Evolutionary conservation across 176 grass and related monocot genomes (phyloP).

Genomic region (Musa schizocarpa): DNA sequence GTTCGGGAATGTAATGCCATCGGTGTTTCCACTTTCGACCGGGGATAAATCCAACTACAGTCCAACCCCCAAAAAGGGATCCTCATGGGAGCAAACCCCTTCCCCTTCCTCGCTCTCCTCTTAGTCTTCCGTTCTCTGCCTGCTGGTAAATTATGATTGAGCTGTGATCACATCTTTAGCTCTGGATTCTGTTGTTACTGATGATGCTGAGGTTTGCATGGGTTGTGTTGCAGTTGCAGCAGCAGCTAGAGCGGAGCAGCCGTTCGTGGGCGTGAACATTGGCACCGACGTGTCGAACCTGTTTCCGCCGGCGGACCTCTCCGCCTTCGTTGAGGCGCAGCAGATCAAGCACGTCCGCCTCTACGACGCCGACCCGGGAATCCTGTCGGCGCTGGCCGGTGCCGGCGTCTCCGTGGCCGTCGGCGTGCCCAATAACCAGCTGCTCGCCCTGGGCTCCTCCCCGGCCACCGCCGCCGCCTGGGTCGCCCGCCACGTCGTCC

Average conservation of each 20-base stretch:
- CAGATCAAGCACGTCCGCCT: conserved; percentile 72
- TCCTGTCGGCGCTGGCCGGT: conserved; percentile 53
- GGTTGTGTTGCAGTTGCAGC: neutral
- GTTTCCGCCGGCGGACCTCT: conserved; percentile 61
- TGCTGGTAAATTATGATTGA: neutral
- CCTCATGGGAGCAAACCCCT: conserved; percentile 4
- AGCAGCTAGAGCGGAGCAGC: conserved; percentile 2
- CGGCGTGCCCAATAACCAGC: conserved; percentile 81
- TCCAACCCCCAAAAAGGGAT: neutral
- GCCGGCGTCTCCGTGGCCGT: conserved; percentile 55
- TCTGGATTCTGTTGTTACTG: neutral
- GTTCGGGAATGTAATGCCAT: neutral
- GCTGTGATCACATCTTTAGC: neutral
- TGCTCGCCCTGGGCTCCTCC: conserved; percentile 86
- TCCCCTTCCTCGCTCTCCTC: neutral
- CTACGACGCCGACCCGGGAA: conserved; percentile 66
- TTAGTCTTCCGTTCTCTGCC: neutral
- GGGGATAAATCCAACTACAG: neutral
- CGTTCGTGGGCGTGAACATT: conserved; percentile 80
- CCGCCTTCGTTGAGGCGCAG: conserved; percentile 53
- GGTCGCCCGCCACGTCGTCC: conserved; percentile 56
- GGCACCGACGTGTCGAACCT: conserved; percentile 80
- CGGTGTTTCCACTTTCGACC: neutral
- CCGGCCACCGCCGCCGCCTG: conserved; percentile 46
- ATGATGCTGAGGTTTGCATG: neutral